phyloP scores from a whole-genome alignment of 768 basidiomycete genomes.

The Mycena chlorophos region DNA sequence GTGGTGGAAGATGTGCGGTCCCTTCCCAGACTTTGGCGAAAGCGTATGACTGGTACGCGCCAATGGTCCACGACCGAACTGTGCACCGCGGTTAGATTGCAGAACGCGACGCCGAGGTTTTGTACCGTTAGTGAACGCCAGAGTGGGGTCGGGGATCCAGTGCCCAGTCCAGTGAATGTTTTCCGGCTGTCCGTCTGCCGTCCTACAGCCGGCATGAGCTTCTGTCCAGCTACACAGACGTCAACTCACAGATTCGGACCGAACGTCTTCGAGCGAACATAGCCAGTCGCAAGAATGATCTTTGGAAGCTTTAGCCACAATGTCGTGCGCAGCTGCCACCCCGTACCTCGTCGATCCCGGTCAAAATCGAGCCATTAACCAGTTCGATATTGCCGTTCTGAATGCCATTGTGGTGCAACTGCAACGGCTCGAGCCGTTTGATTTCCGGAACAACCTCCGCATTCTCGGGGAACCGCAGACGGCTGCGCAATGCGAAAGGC shows the following conservation, averaged over 20 bases:
- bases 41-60: constrained; percentile 26
- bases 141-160: constrained; percentile 37
- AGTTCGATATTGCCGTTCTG: constrained; percentile 28
- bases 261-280: constrained; percentile 32
- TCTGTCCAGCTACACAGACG: background rate
- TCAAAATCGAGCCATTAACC: constrained; percentile 31
- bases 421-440: constrained; percentile 25
- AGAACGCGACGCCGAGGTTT: background rate
- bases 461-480: constrained; percentile 26
- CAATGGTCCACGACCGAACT: constrained; percentile 28
- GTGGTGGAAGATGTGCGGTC: constrained; percentile 25
- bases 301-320: background rate
- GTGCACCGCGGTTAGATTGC: background rate
- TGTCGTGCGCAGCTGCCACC: too few species aligned
- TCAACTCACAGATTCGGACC: constrained; percentile 19
- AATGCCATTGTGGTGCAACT: constrained; percentile 21
- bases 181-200: constrained; percentile 17
- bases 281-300: constrained; percentile 35
- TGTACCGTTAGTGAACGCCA: constrained; percentile 28
- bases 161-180: constrained; percentile 30
- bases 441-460: constrained; percentile 33
- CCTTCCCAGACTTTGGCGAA: constrained; percentile 31
- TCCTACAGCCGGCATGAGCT: background rate
- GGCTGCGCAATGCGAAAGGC: constrained; percentile 28
- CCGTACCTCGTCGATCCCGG: constrained; percentile 30